These are phyloP conservation scores for Candida sp. DNA, from an alignment of 1,139 yeast genomes.

Conservation along the genomic window DNA sequence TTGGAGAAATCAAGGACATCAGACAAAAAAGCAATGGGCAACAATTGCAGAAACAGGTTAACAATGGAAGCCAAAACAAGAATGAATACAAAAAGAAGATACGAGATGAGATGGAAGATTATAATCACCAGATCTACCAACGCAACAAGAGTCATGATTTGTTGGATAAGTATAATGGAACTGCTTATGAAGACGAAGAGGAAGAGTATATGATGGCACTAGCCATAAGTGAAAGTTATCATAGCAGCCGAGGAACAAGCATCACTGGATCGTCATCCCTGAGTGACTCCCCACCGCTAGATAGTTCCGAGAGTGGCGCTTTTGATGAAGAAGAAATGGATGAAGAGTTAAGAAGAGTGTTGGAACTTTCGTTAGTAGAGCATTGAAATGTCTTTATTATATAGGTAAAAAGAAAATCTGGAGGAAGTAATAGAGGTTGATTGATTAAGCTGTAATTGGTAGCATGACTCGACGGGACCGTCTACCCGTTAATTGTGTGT, in stretches of 20 bases:
- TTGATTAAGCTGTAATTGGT: too few relatives aligned
- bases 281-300: slow-evolving; percentile 10
- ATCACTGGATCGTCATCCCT: slow-evolving; percentile 2
- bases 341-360: slow-evolving; percentile 21
- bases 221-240: slow-evolving; percentile 51
- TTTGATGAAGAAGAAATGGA: slow-evolving; percentile 15
- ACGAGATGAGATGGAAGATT: slow-evolving; percentile 42
- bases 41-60: slow-evolving; percentile 11
- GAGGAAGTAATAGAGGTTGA: too few relatives aligned
- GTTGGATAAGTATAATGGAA: slow-evolving; percentile 52
- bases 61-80: slow-evolving; percentile 13
- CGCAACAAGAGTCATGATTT: slow-evolving; percentile 24
- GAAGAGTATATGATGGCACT: slow-evolving; percentile 56
- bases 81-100: slow-evolving; percentile 25
- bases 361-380: slow-evolving; percentile 34
- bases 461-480: too few relatives aligned
- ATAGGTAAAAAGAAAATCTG: too few relatives aligned
- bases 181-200: slow-evolving; percentile 37
- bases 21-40: slow-evolving; percentile 1
- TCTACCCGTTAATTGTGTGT: background rate
- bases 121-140: slow-evolving; percentile 28
- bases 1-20: slow-evolving; percentile 40
- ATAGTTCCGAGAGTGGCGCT: background rate
- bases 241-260: slow-evolving; percentile 12
- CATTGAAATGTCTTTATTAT: slow-evolving; percentile 6